Percentiles rank a stretch among this genome's conserved stretches.
phyloP scores from a whole-genome alignment of 306 rosid genomes.

The Fragaria nilgerrensis region DNA sequence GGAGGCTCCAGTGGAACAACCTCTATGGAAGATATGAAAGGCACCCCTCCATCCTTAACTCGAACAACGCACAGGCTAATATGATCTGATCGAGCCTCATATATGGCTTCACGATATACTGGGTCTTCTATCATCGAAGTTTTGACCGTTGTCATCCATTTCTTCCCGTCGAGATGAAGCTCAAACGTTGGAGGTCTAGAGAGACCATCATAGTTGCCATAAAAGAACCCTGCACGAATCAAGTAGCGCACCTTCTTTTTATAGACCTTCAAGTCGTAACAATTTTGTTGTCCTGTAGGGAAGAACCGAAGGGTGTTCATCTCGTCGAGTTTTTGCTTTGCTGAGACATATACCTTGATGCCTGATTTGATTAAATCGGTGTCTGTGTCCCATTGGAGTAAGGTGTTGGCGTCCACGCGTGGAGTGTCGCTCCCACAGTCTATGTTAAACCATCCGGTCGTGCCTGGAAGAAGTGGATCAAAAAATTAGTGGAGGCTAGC shows the following conservation, averaged over 20 bases:
- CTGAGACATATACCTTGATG: not conserved
- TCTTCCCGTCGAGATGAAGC: not conserved
- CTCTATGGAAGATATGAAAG: slow-evolving; percentile 19
- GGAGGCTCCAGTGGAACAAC: not conserved
- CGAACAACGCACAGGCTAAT: slow-evolving; percentile 3
- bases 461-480: too few species aligned
- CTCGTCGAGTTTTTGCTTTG: not conserved
- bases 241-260: not conserved
- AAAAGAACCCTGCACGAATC: not conserved
- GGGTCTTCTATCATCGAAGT: slow-evolving; percentile 12
- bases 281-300: not conserved
- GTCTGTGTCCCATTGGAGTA: not conserved
- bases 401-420: not conserved
- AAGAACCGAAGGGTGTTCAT: not conserved
- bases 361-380: not conserved
- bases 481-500: too few species aligned
- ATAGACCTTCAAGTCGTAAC: not conserved
- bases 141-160: slow-evolving; percentile 3
- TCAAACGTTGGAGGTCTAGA: slow-evolving; percentile 7
- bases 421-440: not conserved
- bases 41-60: not conserved
- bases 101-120: slow-evolving; percentile 3
- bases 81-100: slow-evolving; percentile 6
- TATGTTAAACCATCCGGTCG: not conserved
- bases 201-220: slow-evolving; percentile 13